These are phyloP conservation scores for Sporodiniella umbellata DNA, from an alignment of 371 early-diverging fungal genomes.

Conservation along the genomic window DNA sequence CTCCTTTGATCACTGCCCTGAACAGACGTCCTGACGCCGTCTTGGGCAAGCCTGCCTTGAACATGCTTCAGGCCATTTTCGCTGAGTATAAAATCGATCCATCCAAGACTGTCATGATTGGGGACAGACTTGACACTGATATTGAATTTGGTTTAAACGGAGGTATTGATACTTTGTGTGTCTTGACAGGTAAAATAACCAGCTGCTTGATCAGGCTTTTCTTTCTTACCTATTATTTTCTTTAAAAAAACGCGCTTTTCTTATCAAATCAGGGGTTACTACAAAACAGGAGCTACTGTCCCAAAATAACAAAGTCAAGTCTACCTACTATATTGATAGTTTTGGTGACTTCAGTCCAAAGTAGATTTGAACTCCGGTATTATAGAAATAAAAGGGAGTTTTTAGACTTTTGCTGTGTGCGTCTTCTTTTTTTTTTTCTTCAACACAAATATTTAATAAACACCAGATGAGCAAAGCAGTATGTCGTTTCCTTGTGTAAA, in stretches of 20 bases:
- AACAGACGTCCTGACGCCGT: conserved; percentile 74
- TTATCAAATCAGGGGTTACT: conserved; percentile 38
- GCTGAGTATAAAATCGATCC: conserved; percentile 75
- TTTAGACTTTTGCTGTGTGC: too few relatives aligned
- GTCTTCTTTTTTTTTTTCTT: conserved; percentile 5
- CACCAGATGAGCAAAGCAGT: conserved; percentile 27
- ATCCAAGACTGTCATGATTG: conserved; percentile 90
- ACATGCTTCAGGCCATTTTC: conserved; percentile 89
- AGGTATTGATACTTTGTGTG: conserved; percentile 85
- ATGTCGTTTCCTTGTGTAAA: conserved; percentile 5
- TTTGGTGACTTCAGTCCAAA: conserved; percentile 48
- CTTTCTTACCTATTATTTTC: too few relatives aligned
- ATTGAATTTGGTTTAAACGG: conserved; percentile 91
- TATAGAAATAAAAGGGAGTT: neutral
- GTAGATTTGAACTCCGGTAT: neutral
- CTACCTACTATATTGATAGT: conserved; percentile 54
- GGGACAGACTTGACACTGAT: conserved; percentile 95
- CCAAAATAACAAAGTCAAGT: conserved; percentile 45
- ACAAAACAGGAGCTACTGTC: conserved; percentile 46
- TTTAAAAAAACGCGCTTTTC: too few relatives aligned
- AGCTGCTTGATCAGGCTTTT: too few relatives aligned
- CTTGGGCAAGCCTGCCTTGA: conserved; percentile 91
- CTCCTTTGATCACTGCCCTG: conserved; percentile 70
- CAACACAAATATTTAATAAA: neutral
- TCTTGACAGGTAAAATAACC: conserved; percentile 93